Percentiles rank a stretch among this genome's conserved stretches.
These are phyloP conservation scores for Alternaria sp. DNA, from an alignment of 2,329 filamentous ascomycete genomes.

Conservation along the genomic window DNA sequence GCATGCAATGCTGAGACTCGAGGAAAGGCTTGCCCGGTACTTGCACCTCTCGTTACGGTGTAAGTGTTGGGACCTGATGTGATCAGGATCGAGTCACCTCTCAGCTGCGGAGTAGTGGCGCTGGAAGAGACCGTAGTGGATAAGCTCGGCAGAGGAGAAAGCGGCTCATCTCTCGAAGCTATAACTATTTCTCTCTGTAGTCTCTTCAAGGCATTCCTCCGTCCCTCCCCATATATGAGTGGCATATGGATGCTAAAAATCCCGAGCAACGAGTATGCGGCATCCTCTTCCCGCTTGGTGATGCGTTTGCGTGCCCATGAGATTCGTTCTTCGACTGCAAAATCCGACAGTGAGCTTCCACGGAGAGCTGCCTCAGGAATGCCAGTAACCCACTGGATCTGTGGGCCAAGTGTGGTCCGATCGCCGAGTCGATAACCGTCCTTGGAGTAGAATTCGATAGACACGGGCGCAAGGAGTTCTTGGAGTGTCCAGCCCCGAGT, in stretches of 20 bases:
- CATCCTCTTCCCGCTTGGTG: not conserved
- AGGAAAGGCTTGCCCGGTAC: no score
- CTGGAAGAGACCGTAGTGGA: fast-evolving
- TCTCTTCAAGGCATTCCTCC: not conserved
- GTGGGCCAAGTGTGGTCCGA: not conserved
- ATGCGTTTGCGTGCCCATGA: not conserved
- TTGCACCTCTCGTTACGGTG: no score
- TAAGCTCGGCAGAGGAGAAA: fast-evolving
- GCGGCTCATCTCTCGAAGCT: not conserved
- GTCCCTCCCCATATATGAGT: not conserved
- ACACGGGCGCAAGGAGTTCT: not conserved
- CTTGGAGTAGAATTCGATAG: not conserved
- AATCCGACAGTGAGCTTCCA: not conserved
- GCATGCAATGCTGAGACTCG: no score
- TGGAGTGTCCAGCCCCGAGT: not conserved
- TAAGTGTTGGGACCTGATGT: no score
- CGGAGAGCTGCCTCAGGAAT: not conserved
- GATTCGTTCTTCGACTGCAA: not conserved
- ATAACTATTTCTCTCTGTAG: not conserved
- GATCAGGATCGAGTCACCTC: no score
- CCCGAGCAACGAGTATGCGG: not conserved
- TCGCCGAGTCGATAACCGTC: not conserved
- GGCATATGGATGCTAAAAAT: not conserved
- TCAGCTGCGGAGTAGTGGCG: no score
- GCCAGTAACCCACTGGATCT: not conserved